phyloP scores from a whole-genome alignment of 164 flowering plant species.

The Litsea cubeba region DNA sequence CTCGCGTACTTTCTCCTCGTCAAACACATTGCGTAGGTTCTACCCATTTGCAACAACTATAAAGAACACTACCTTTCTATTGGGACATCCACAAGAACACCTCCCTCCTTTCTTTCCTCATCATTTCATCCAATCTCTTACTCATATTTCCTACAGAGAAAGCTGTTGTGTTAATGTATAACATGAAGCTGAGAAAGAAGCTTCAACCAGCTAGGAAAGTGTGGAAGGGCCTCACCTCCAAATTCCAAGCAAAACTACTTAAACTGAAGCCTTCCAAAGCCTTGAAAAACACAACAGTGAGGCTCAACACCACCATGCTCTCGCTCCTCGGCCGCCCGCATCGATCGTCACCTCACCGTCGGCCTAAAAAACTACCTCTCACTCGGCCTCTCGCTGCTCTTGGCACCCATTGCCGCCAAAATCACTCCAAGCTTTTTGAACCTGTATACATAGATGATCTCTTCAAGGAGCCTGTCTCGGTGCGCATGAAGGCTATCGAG shows the following conservation, averaged over 20 bases:
- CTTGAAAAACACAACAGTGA: constrained; percentile 19
- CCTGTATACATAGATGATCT: constrained; percentile 50
- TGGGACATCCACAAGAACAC: not conserved
- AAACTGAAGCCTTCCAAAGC: constrained; percentile 32
- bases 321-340: not conserved
- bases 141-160: not conserved
- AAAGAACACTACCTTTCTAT: not conserved
- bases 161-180: constrained; percentile 27
- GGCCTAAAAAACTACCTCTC: constrained; percentile 7
- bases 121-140: not conserved
- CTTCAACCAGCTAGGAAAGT: constrained; percentile 43
- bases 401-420: constrained; percentile 1
- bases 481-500: not conserved
- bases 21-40: no score
- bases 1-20: no score
- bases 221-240: constrained; percentile 53
- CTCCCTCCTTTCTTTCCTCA: not conserved
- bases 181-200: constrained; percentile 31
- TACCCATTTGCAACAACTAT: not conserved
- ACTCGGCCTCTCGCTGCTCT: not conserved
- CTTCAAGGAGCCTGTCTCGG: constrained; percentile 22
- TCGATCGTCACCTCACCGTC: constrained; percentile 2
- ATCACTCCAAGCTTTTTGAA: constrained; percentile 11
- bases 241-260: constrained; percentile 34
- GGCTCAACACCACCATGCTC: constrained; percentile 6